Evolutionary conservation across 2,329 filamentous ascomycete species (phyloP).

Genomic region (Cadophora malorum): DNA sequence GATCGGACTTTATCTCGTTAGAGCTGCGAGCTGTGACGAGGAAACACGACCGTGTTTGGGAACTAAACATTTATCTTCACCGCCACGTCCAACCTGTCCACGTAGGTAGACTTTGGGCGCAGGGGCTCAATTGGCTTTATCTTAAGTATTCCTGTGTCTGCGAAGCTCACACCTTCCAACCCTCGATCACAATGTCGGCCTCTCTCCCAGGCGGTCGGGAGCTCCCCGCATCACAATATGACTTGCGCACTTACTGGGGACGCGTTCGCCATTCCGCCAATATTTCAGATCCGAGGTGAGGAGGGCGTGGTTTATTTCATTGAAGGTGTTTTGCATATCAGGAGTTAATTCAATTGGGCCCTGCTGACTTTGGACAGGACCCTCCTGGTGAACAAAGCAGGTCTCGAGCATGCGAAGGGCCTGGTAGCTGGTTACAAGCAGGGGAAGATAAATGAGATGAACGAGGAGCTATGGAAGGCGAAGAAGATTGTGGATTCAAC

Average conservation of each 20-base stretch:
- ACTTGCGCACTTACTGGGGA: conserved; percentile 93
- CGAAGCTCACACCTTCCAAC: background rate
- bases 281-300: conserved; percentile 95
- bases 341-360: background rate
- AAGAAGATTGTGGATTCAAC: conserved; percentile 99
- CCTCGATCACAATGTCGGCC: conserved; percentile 61
- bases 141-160: background rate
- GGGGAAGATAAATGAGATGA: conserved; percentile 81
- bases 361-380: conserved; percentile 64
- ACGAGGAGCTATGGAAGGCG: conserved; percentile 87
- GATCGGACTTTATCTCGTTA: conserved; percentile 7
- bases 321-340: conserved; percentile 22
- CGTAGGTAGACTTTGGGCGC: background rate
- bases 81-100: background rate
- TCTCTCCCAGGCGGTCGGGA: conserved; percentile 75
- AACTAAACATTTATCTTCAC: conserved; percentile 10
- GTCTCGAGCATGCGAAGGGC: conserved; percentile 85
- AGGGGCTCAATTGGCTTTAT: background rate
- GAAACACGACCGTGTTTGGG: background rate
- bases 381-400: conserved; percentile 76
- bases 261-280: conserved; percentile 88
- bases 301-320: conserved; percentile 29
- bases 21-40: background rate
- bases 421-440: conserved; percentile 87
- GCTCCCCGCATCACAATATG: conserved; percentile 89